These are phyloP conservation scores for Rhizodiscina lignyota DNA, from an alignment of 495 filamentous ascomycete species.

Conservation along the genomic window DNA sequence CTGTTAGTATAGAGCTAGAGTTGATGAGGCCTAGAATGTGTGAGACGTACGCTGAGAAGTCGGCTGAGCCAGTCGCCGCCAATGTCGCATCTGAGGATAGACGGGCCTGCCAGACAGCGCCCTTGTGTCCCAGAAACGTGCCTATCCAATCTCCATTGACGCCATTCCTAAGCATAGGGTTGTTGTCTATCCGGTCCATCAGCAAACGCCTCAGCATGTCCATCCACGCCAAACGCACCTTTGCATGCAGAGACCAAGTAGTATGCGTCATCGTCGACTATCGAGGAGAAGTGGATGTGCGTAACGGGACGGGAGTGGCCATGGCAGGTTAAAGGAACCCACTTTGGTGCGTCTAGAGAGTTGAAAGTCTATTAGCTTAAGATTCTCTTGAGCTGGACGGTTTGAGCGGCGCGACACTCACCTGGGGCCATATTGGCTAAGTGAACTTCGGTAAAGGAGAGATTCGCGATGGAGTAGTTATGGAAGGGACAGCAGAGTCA, in stretches of 20 bases:
- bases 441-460: no score
- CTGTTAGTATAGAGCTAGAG: slow-evolving; percentile 9
- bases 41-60: slow-evolving; percentile 72
- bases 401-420: no score
- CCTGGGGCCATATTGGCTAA: no score
- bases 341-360: no score
- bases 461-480: no score
- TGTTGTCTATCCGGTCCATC: slow-evolving; percentile 50
- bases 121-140: slow-evolving; percentile 95
- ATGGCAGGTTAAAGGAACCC: slow-evolving; percentile 93
- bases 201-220: background rate
- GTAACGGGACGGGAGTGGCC: slow-evolving; percentile 93
- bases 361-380: no score
- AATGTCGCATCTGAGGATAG: slow-evolving; percentile 75
- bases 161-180: slow-evolving; percentile 95
- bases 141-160: slow-evolving; percentile 97
- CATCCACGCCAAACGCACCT: slow-evolving; percentile 32
- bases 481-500: no score
- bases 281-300: slow-evolving; percentile 81
- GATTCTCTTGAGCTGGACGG: no score
- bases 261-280: slow-evolving; percentile 74
- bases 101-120: slow-evolving; percentile 88
- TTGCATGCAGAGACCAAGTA: slow-evolving; percentile 98
- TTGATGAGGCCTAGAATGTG: slow-evolving; percentile 3
- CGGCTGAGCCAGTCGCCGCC: slow-evolving; percentile 83